Conservation (phyloP, 1,139 yeast genomes). For the Candida labiduridarum region DNA sequence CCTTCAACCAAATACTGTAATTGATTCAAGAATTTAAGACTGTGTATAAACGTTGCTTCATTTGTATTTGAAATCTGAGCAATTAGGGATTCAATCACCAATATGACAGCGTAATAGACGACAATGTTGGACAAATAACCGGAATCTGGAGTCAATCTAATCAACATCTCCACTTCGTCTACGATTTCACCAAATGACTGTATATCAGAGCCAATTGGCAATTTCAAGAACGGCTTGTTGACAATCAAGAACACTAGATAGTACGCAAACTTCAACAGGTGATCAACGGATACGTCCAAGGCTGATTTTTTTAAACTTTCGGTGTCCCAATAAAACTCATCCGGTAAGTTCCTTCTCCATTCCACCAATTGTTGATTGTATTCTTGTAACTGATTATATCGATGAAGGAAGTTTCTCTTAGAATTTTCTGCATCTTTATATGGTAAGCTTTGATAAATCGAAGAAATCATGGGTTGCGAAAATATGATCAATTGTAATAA, state of each 20-base stretch:
- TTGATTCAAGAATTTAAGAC: constrained; percentile 5
- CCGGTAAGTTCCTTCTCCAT: constrained; percentile 10
- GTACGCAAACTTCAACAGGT: constrained; percentile 13
- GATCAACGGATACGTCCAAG: constrained; percentile 4
- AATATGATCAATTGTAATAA: constrained; percentile 5
- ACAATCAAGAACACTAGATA: constrained; percentile 12
- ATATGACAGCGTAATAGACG: constrained; percentile 10
- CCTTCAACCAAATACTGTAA: constrained; percentile 10
- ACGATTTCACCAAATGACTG: constrained; percentile 8
- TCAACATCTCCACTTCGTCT: constrained; percentile 12
- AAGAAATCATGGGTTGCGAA: constrained; percentile 12
- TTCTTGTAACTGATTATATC: constrained; percentile 10
- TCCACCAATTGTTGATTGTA: constrained; percentile 8
- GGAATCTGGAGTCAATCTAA: constrained; percentile 5
- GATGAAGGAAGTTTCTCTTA: constrained; percentile 9
- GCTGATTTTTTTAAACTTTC: constrained; percentile 4
- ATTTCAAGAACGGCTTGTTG: constrained; percentile 14
- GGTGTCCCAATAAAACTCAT: constrained; percentile 10
- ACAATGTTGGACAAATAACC: constrained; percentile 11
- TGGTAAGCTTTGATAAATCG: constrained; percentile 13
- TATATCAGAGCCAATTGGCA: constrained; percentile 9
- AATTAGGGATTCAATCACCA: constrained; percentile 9
- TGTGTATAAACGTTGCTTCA: constrained; percentile 1
- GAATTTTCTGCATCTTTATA: constrained; percentile 11
- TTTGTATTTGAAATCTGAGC: constrained; percentile 4